Conservation (phyloP, 139 green algal genomes). For the Diplosphaera chodatii region DNA sequence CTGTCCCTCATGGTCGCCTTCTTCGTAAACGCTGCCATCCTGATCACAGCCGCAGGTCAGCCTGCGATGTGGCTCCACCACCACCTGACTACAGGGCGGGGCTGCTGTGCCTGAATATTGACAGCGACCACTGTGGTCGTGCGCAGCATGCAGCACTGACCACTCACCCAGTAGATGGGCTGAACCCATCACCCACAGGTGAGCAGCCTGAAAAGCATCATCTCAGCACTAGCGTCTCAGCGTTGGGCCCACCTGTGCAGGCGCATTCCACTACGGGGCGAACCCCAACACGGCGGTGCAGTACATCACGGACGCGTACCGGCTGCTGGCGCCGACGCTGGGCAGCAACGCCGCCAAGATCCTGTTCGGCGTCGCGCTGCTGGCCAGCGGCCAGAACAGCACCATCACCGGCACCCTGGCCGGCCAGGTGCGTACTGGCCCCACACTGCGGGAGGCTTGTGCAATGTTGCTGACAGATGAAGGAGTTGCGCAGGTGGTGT, state of each 20-base stretch:
- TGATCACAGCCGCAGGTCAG: slow-evolving; percentile 46
- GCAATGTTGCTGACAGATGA: no score
- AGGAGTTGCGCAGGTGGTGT: no score
- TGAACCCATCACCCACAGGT: no score
- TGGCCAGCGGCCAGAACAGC: slow-evolving; percentile 45
- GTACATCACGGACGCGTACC: slow-evolving; percentile 42
- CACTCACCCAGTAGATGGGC: no score
- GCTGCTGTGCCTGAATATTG: no score
- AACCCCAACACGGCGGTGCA: slow-evolving; percentile 6
- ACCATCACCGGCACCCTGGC: slow-evolving; percentile 46
- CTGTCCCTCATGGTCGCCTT: slow-evolving; percentile 52
- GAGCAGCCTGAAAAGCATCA: no score
- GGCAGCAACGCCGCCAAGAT: slow-evolving; percentile 39
- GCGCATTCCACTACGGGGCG: neutral
- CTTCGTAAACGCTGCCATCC: slow-evolving; percentile 59
- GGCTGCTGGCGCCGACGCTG: slow-evolving; percentile 37
- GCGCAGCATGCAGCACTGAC: no score
- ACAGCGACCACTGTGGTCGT: no score
- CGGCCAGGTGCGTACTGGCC: slow-evolving; percentile 28
- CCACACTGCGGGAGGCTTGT: no score
- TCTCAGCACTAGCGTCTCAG: no score
- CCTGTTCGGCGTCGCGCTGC: slow-evolving; percentile 42
- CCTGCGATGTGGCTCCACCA: neutral
- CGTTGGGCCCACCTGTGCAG: no score
- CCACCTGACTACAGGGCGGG: no score